Evolutionary conservation across 495 filamentous ascomycete genomes (phyloP), one percentile per base, ranked within the genome.

Genomic region (Penicillium lividum): DNA sequence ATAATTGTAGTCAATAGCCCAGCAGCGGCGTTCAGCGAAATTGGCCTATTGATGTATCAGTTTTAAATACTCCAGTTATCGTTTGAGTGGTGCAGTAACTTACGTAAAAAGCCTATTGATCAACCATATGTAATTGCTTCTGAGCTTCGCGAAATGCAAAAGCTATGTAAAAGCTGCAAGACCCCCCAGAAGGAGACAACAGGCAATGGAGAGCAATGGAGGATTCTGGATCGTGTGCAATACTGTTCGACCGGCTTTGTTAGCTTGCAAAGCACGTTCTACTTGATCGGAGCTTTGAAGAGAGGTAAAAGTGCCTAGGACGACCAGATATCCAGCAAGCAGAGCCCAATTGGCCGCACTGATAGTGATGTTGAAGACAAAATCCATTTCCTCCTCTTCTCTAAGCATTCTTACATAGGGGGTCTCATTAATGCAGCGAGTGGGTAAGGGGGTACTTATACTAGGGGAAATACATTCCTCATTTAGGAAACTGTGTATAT

Each of bases 241-340:
- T 5, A 56, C 30, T 15, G 33, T 36, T 34, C 31, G 54, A 27
- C 54, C 44, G 30, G 54, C 38, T 40, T 56, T 49, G 25, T 56
- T 56, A 8, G 27, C 30, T 25, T 40, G 9, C 8, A 56, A 49
- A 56, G 31, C 44, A 42, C 29, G 44, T 28, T 49, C 54, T 8
- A 47, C 46, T 30, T 33, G 11, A 53, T 72, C 25, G 25, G 44
- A 47, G 33, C 33, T 51, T 50, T 72, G 56, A 22, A 70, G 46
- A 7, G 57, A 64, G 46, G 60, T 67, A 53, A 72, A 74, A 3
- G 68, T 74, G 4, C 69, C 69, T 3, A 68, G 69, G 16, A 72
- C 61, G 13, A 72, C 56, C 30, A 74, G 56, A 59, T 68, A 72
- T 4, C 68, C 65, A 1, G 69, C 65, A n/a, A 74, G 57, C 1